phyloP scores from a whole-genome alignment of 495 filamentous ascomycete genomes.

The Daldinia vernicosa region DNA sequence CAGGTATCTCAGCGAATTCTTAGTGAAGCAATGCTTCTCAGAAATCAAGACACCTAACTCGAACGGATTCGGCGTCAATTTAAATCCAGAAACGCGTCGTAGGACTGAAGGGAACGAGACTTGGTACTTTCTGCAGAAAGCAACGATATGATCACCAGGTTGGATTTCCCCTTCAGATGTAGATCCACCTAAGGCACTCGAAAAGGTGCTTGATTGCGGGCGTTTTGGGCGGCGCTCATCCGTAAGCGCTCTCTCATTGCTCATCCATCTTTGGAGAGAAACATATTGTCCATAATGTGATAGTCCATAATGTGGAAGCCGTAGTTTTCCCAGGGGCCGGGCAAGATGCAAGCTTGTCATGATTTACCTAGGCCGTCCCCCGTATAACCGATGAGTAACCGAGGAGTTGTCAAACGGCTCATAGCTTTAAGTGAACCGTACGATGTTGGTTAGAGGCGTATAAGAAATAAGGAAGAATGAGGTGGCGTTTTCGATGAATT shows the following conservation, averaged over 20 bases:
- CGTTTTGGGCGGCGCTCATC: neutral
- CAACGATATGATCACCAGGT: slow-evolving; percentile 29
- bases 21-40: slow-evolving; percentile 35
- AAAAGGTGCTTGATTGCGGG: neutral
- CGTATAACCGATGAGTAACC: slow-evolving; percentile 6
- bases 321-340: slow-evolving; percentile 15
- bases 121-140: slow-evolving; percentile 19
- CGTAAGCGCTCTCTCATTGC: neutral
- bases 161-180: neutral
- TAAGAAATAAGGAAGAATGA: too few relatives aligned
- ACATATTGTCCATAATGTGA: neutral
- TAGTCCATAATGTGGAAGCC: neutral
- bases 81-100: neutral
- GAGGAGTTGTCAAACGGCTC: slow-evolving; percentile 28
- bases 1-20: slow-evolving; percentile 45
- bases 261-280: slow-evolving; percentile 15
- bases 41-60: slow-evolving; percentile 12
- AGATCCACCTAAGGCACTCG: neutral
- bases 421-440: slow-evolving; percentile 19
- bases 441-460: neutral
- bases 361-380: slow-evolving; percentile 25
- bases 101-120: slow-evolving; percentile 23
- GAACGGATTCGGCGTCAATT: slow-evolving; percentile 6
- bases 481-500: neutral
- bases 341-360: slow-evolving; percentile 31